phyloP scores from a whole-genome alignment of 441 rosid species.

The Macaranga tanarius region DNA sequence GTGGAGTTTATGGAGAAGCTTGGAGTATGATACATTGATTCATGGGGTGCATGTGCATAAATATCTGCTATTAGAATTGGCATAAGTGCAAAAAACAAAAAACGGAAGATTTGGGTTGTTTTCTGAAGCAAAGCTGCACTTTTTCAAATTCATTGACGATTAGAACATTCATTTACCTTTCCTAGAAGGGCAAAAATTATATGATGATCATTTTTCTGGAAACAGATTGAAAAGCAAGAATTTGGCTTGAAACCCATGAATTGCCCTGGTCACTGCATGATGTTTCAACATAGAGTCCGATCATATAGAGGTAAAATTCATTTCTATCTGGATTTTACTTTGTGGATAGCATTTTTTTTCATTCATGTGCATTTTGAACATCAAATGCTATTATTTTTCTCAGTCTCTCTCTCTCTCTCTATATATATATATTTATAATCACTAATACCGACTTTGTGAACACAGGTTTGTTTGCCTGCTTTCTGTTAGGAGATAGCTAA shows the following conservation, averaged over 20 bases:
- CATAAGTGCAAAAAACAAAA: neutral
- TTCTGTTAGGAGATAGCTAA: neutral
- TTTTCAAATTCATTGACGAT: neutral
- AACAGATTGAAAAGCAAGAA: conserved; percentile 90
- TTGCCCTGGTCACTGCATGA: conserved; percentile 97
- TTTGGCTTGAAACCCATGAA: conserved; percentile 99
- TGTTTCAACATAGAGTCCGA: conserved; percentile 89
- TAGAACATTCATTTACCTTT: neutral
- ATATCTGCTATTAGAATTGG: neutral
- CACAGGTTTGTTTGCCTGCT: neutral
- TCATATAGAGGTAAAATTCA: conserved; percentile 73
- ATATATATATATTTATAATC: neutral
- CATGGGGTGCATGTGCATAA: neutral
- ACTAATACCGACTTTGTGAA: neutral
- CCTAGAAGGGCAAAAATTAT: conserved; percentile 3
- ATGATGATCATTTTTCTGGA: conserved; percentile 13
- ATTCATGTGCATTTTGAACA: neutral
- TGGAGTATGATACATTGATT: neutral
- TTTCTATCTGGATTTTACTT: conserved; percentile 11
- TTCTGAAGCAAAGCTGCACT: neutral
- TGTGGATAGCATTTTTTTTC: neutral
- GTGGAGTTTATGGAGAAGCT: neutral
- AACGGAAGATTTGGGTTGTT: neutral
- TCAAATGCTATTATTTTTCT: neutral
- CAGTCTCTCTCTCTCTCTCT: neutral